phyloP scores from a whole-genome alignment of 2,329 filamentous ascomycete genomes.

The Talaromyces islandicus region DNA sequence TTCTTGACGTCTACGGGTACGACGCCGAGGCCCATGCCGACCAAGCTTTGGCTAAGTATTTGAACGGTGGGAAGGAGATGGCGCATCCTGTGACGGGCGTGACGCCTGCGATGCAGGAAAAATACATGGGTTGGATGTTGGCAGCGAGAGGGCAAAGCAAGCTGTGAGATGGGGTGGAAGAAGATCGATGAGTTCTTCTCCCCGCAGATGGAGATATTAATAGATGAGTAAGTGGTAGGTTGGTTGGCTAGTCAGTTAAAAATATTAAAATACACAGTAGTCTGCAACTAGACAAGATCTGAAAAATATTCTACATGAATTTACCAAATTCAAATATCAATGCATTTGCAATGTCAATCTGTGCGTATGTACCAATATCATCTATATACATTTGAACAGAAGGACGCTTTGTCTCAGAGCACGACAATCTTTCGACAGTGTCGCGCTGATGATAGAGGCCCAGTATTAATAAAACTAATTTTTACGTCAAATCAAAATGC shows the following conservation, averaged over 20 bases:
- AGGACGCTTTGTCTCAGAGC: neutral
- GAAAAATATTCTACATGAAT: neutral
- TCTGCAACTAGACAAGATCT: neutral
- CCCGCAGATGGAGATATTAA: neutral
- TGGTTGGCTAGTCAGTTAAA: neutral
- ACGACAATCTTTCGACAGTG: neutral
- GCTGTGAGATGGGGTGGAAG: neutral
- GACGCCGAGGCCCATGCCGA: conserved; percentile 34
- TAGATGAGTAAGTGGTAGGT: neutral
- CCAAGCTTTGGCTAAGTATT: conserved; percentile 21
- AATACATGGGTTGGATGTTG: conserved; percentile 31
- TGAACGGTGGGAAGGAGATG: conserved; percentile 17
- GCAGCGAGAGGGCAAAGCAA: conserved; percentile 12
- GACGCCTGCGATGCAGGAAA: conserved; percentile 20
- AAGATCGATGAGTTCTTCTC: neutral
- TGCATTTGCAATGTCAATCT: neutral
- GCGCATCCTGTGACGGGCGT: conserved; percentile 26
- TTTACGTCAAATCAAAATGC: neutral
- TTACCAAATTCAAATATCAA: neutral
- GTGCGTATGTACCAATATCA: neutral
- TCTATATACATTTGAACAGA: neutral
- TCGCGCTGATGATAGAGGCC: neutral
- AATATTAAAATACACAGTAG: no score
- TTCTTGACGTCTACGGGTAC: conserved; percentile 36
- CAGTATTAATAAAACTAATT: neutral